Conservation (phyloP, 345 rosid species). For the Camelina sativa region DNA sequence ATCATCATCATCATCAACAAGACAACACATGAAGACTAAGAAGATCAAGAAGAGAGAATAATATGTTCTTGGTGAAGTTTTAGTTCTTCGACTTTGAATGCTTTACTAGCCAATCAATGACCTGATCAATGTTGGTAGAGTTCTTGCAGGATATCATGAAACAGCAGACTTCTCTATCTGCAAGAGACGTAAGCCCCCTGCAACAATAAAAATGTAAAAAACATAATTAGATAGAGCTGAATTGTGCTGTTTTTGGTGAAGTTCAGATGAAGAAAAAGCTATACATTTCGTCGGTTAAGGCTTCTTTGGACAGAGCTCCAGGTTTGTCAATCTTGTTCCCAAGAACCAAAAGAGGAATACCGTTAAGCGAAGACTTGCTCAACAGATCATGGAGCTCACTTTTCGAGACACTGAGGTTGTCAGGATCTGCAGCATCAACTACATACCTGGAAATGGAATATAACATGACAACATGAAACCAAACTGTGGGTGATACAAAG, state of each 20-base stretch:
- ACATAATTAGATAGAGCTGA: conserved; percentile 6
- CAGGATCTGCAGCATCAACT: conserved; percentile 73
- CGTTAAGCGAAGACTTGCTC: conserved; percentile 64
- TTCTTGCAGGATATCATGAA: conserved; percentile 80
- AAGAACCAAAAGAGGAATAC: conserved; percentile 71
- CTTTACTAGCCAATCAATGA: conserved; percentile 77
- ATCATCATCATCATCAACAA: conserved; percentile 23
- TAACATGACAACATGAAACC: conserved; percentile 1
- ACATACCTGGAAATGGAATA: conserved; percentile 57
- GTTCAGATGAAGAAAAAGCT: conserved; percentile 12
- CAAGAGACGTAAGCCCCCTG: conserved; percentile 67
- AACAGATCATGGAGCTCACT: conserved; percentile 76
- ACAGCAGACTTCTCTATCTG: conserved; percentile 69
- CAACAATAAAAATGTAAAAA: conserved; percentile 18
- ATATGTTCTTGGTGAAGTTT: conserved; percentile 33
- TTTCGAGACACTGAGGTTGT: conserved; percentile 63
- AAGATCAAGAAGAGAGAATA: conserved; percentile 22
- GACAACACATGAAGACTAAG: conserved; percentile 28
- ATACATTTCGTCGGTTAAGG: conserved; percentile 62
- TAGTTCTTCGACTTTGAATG: conserved; percentile 71
- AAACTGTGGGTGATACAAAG: background rate
- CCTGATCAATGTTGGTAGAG: conserved; percentile 70
- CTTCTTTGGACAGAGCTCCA: conserved; percentile 65
- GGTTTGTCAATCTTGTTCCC: conserved; percentile 78
- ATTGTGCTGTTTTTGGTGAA: background rate